A percentile compares a stretch with the other conserved stretches of the same genome.
phyloP scores from a whole-genome alignment of 23 red algal genomes.

The Porphyridium purpureum region DNA sequence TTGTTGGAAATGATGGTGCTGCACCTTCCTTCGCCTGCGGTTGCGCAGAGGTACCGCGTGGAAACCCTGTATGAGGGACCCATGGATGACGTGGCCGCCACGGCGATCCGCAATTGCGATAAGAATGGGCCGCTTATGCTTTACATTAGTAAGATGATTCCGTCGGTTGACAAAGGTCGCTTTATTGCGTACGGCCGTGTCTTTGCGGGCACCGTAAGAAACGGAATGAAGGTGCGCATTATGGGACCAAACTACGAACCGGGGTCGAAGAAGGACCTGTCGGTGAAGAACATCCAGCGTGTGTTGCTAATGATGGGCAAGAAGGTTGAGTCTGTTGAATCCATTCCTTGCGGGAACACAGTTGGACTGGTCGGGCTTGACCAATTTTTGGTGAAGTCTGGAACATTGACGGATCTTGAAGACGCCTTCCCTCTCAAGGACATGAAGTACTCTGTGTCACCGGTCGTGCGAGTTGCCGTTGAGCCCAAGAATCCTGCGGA shows the following conservation, averaged over 20 bases:
- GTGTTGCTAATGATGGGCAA: constrained; percentile 98
- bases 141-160: constrained; percentile 99
- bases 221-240: constrained; percentile 92
- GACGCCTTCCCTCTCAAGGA: constrained; percentile 95
- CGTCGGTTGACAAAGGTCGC: constrained; percentile 83
- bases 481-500: constrained; percentile 98
- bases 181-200: constrained; percentile 98
- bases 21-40: constrained; percentile 81
- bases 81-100: constrained; percentile 80
- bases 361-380: constrained; percentile 94
- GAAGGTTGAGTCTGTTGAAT: constrained; percentile 83
- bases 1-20: constrained; percentile 98
- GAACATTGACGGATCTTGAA: constrained; percentile 79
- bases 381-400: constrained; percentile 84
- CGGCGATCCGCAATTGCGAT: constrained; percentile 98
- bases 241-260: constrained; percentile 98
- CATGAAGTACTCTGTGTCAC: constrained; percentile 99
- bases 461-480: constrained; percentile 95
- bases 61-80: constrained; percentile 95
- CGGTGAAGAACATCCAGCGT: constrained; percentile 86
- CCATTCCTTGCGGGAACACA: constrained; percentile 93
- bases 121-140: constrained; percentile 97
- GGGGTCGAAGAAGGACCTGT: constrained; percentile 89
- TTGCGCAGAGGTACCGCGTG: constrained; percentile 93
- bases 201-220: constrained; percentile 86